Evolutionary conservation across 2,329 filamentous ascomycete species (phyloP).

Genomic region (Coniochaeta hoffmannii): DNA sequence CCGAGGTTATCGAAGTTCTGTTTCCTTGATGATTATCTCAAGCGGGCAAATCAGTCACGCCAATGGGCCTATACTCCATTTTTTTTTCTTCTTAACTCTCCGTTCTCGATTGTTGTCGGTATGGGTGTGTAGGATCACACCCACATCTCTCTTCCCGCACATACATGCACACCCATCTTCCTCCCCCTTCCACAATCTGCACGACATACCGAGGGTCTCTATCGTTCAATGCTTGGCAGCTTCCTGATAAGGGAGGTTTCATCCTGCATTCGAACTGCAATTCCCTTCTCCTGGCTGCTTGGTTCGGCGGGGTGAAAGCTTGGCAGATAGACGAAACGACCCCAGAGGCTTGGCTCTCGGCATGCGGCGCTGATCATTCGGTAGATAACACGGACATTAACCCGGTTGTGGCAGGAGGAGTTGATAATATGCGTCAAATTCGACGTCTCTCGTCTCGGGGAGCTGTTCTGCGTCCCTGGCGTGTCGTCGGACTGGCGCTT

Average conservation of each 20-base stretch:
- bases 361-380: not conserved
- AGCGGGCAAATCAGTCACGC: too few relatives aligned
- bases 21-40: too few relatives aligned
- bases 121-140: not conserved
- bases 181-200: not conserved
- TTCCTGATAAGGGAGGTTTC: constrained; percentile 3
- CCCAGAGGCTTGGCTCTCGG: not conserved
- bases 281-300: not conserved
- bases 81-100: too few relatives aligned
- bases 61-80: too few relatives aligned
- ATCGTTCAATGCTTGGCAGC: not conserved
- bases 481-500: not conserved
- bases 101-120: not conserved
- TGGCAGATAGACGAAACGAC: not conserved
- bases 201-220: not conserved
- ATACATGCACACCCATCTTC: not conserved
- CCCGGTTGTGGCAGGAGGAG: not conserved
- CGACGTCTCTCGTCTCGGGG: not conserved
- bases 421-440: not conserved
- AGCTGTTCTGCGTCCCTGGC: not conserved
- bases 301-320: not conserved
- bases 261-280: not conserved
- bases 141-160: not conserved
- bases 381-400: not conserved
- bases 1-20: too few relatives aligned